Evolutionary conservation across 164 flowering plant species (phyloP), one percentile per base, ranked within the genome.

Genomic region (Hamamelis virginiana): DNA sequence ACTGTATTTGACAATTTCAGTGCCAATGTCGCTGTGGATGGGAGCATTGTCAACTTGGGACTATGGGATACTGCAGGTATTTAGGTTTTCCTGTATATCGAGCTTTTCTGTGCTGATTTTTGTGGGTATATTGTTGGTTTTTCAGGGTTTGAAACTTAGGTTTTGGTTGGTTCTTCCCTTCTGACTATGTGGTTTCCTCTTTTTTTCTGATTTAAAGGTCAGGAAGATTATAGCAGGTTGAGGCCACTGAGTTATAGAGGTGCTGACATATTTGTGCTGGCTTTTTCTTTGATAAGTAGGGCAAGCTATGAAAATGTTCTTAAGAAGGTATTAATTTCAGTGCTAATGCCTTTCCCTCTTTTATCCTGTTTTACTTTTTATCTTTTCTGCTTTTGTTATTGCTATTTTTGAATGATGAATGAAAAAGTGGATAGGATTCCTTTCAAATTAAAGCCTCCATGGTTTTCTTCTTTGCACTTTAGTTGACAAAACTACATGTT

Each of bases 231-330:
- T 69, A 96, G 98, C 80, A 89, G 99, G 67, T 79, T 96, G 78
- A 93, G 99, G 84, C 99, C 99, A 72, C 78, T 96, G 73, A 96
- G 99, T 76, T 96, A 96, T 76, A 87, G 99, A 79, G 97, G 98
- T 65, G 98, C 99, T 47, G 99, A 96, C 69, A 82, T 96, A 22
- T 96, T 96, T 81, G 96, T 96, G 45, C 75, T 96, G 71, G 99
- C 99, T 51, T 96, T 96, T 82, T 93, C 98, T 51, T 84, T 96
- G 61, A 88, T 96, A 69, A 93, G 98, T 72, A 85, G 90, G 74
- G 97, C 99, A 51, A 93, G 99, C 82, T 96, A 93, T 78, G 99
- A 96, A 77, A 96, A 96, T 90, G 95, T 96, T 64, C 93, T 93
- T 38, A 96, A 96, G 84, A 96, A 96, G 99, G 99, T 91, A 80